A percentile compares a stretch with the other conserved stretches of the same genome.
Conservation (phyloP, 768 basidiomycete species). For the Tylopilus felleus region DNA sequence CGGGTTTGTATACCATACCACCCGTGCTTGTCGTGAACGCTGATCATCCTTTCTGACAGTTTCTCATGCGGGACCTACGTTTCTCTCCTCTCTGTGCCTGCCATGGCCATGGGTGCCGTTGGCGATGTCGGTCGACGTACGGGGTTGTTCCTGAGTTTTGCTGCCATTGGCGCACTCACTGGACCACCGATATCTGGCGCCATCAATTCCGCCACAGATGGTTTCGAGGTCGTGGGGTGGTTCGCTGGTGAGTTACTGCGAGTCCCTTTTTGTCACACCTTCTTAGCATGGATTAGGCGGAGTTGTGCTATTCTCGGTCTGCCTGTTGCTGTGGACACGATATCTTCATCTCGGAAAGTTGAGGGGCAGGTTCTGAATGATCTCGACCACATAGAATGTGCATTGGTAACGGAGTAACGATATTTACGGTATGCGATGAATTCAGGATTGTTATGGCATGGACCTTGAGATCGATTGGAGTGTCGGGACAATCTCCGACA, state of each 20-base stretch:
- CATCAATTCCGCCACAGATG: slow-evolving; percentile 50
- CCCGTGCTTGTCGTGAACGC: neutral
- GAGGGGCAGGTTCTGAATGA: slow-evolving; percentile 39
- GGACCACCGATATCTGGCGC: slow-evolving; percentile 77
- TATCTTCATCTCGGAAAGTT: slow-evolving; percentile 38
- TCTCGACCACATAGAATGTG: neutral
- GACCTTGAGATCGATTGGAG: neutral
- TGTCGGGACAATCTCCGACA: neutral
- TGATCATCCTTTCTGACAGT: slow-evolving; percentile 29
- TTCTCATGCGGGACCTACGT: slow-evolving; percentile 62
- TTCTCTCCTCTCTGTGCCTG: slow-evolving; percentile 52
- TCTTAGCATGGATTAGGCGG: slow-evolving; percentile 27
- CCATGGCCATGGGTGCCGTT: slow-evolving; percentile 57
- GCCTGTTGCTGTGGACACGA: slow-evolving; percentile 39
- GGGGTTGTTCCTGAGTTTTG: slow-evolving; percentile 61
- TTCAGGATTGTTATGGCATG: neutral
- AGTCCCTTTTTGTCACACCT: neutral
- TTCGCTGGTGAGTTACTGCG: slow-evolving; percentile 38
- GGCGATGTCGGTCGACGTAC: slow-evolving; percentile 61
- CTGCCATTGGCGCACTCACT: slow-evolving; percentile 58
- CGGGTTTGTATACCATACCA: slow-evolving; percentile 43
- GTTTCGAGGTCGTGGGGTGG: slow-evolving; percentile 35
- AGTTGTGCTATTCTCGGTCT: slow-evolving; percentile 40
- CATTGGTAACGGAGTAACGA: neutral
- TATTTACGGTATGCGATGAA: neutral